Evolutionary conservation across 1,139 yeast genomes (phyloP).

Genomic region (Yamadazyma trypodendri): DNA sequence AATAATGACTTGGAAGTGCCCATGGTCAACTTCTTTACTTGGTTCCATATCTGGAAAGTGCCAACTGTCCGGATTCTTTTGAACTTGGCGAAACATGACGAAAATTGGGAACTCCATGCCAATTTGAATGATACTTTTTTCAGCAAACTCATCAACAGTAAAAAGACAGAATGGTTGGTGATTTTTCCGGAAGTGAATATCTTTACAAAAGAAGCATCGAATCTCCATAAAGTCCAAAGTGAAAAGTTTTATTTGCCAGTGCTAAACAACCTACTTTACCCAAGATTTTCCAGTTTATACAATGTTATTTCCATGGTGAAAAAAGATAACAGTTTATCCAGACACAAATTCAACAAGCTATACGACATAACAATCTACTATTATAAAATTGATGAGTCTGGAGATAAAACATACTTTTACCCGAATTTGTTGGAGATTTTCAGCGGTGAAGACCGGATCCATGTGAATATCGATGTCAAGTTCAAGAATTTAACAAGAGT

Average conservation of each 20-base stretch:
- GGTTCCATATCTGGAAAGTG: constrained; percentile 59
- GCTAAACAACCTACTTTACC: constrained; percentile 58
- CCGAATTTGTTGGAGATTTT: constrained; percentile 62
- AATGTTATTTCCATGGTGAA: constrained; percentile 49
- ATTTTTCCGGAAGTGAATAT: constrained; percentile 76
- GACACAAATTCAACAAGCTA: constrained; percentile 33
- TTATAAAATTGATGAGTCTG: constrained; percentile 19
- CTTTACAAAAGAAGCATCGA: constrained; percentile 45
- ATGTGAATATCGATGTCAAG: constrained; percentile 14
- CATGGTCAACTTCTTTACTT: constrained; percentile 52
- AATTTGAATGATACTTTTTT: constrained; percentile 26
- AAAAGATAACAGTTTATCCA: constrained; percentile 16
- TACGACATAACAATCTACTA: constrained; percentile 58
- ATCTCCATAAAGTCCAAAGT: constrained; percentile 50
- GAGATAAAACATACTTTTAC: constrained; percentile 17
- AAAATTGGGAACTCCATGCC: constrained; percentile 59
- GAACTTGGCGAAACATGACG: constrained; percentile 52
- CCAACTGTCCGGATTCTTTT: constrained; percentile 46
- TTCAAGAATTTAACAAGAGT: constrained; percentile 11
- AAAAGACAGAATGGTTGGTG: constrained; percentile 51
- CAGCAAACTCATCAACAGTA: constrained; percentile 23
- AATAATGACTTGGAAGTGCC: constrained; percentile 28
- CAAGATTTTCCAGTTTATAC: constrained; percentile 55
- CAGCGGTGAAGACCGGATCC: constrained; percentile 26
- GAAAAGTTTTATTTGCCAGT: constrained; percentile 53